Evolutionary conservation across 768 basidiomycete species (phyloP), one percentile per base, ranked within the genome.

Genomic region (Boletus tomentosulus): DNA sequence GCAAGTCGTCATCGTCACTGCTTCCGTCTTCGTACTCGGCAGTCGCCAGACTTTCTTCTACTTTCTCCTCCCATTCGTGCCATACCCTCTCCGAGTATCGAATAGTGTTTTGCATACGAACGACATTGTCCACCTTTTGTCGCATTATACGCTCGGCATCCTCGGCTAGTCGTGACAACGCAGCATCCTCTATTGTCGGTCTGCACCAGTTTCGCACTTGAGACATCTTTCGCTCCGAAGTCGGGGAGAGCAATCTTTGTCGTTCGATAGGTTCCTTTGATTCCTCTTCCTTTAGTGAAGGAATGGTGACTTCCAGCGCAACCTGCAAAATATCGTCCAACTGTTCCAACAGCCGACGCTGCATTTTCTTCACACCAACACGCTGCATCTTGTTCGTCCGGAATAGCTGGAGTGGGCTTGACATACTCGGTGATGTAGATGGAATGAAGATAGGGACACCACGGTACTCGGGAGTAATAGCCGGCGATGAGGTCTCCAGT

Each of bases 71-170:
- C 95, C 96, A 98, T 72, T 98, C 97, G 62, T 88, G 87, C 75
- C 96, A 86, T 30, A 97, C 90, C 74, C 95, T 96, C 76, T 98
- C 97, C 38, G 93, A 86, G 70, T 98, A 98, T 50, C 91, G 80
- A 61, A 99, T 94, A 19, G 94, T 98, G 66, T 96, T 97, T 71
- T 96, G 92, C 85, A 99, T 85, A 37, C 97, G 85, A 57, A 92
- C 89, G 46, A 98, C 91, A 60, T 88, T 93, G 69, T 95, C 94
- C 58, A 94, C 82, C 78, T 99, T 99, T 71, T 91, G 87, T 31
- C 91, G 79, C 80, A 95, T 89, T 47, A 95, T 79, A 34, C 90
- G 83, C 60, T 95, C 93, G 8, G 86, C 87, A 65, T 98, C 95
- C 61, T 89, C 83, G 49, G 89, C 79, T 22, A 99, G 81, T 62